These are phyloP conservation scores for Ormosia emarginata DNA, from an alignment of 306 rosid species.

Conservation along the genomic window DNA sequence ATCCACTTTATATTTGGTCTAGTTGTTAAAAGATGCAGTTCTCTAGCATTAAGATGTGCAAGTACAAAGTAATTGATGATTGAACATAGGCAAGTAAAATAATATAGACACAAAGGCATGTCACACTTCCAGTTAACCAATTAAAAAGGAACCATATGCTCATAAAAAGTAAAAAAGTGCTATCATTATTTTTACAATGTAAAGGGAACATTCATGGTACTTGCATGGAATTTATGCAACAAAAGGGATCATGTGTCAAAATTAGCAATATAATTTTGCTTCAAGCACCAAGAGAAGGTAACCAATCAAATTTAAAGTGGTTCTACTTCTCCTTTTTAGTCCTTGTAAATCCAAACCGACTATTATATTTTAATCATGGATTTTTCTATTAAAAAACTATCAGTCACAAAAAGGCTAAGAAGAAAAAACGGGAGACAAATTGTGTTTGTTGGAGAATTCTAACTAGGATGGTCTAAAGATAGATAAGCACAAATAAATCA, in stretches of 20 bases:
- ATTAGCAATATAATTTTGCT: conserved; percentile 6
- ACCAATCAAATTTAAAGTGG: background rate
- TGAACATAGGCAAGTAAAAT: background rate
- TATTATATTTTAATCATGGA: background rate
- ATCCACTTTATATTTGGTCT: conserved; percentile 14
- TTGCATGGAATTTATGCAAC: conserved; percentile 15
- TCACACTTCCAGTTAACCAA: background rate
- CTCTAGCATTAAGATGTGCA: background rate
- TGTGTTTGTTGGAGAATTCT: conserved; percentile 9
- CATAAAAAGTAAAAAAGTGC: background rate
- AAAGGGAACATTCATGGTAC: background rate
- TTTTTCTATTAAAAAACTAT: background rate
- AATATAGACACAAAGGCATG: conserved; percentile 8
- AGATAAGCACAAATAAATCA: no score
- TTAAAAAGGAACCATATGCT: background rate
- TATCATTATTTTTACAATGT: background rate
- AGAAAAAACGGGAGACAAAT: background rate
- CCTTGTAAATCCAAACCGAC: background rate
- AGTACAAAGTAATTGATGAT: background rate
- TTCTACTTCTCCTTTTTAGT: background rate
- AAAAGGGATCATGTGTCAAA: conserved; percentile 15
- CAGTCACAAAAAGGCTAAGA: background rate
- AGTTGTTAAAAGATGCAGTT: background rate
- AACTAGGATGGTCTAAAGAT: no score
- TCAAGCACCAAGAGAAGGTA: background rate